Conservation (phyloP, 2,329 filamentous ascomycete species). For the Zasmidium angulare region DNA sequence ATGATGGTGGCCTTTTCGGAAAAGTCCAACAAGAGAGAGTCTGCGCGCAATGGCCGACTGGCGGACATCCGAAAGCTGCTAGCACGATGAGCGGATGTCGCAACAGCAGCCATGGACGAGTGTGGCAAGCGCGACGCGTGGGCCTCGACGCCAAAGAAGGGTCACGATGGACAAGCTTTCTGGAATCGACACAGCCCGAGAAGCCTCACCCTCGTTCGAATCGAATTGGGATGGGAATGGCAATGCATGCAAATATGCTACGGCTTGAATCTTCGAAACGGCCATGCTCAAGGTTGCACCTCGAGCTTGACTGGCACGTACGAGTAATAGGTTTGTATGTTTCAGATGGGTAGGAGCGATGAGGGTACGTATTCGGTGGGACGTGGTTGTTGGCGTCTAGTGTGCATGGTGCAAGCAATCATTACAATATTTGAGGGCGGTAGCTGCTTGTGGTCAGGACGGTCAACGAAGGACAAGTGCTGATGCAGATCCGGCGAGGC, state of each 20-base stretch:
- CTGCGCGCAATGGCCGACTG: conserved; percentile 52
- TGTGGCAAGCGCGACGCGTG: background rate
- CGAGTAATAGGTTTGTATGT: too few species aligned
- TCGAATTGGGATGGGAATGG: too few species aligned
- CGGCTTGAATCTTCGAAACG: too few species aligned
- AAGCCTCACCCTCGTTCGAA: too few species aligned
- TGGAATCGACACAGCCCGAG: background rate
- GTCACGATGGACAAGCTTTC: background rate
- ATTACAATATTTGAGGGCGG: background rate
- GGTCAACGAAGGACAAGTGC: background rate
- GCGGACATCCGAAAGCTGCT: conserved; percentile 46
- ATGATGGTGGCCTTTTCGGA: conserved; percentile 80
- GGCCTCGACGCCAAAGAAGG: background rate
- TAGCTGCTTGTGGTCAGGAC: background rate
- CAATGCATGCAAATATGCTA: too few species aligned
- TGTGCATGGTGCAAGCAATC: background rate
- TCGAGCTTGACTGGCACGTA: too few species aligned
- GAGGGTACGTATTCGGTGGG: background rate
- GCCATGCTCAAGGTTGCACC: too few species aligned
- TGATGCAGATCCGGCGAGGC: background rate
- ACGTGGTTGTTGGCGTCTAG: background rate
- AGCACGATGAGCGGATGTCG: background rate
- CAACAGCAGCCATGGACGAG: background rate
- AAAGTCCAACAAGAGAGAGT: conserved; percentile 54
- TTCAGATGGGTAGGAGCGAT: too few species aligned